Conservation (phyloP, 2,329 filamentous ascomycete genomes). For the Arthroderma sp. region DNA sequence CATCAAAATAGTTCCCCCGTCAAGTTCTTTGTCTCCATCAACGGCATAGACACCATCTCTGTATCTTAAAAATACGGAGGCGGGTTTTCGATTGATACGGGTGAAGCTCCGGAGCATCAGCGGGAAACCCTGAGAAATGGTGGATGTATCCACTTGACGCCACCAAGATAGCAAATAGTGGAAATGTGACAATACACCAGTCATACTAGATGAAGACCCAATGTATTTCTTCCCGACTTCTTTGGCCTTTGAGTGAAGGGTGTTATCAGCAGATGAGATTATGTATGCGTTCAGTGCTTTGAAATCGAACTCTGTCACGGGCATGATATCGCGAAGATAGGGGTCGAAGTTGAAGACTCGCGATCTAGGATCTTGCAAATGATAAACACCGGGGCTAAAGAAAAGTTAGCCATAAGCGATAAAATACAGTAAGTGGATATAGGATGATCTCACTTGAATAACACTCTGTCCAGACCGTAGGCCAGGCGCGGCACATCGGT, state of each 20-base stretch:
- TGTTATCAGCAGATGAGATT: slow-evolving; percentile 74
- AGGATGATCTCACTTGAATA: slow-evolving; percentile 57
- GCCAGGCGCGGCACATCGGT: slow-evolving; percentile 49
- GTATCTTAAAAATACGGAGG: slow-evolving; percentile 68
- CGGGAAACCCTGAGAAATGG: slow-evolving; percentile 55
- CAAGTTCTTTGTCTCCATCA: slow-evolving; percentile 87
- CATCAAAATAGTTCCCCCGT: slow-evolving; percentile 71
- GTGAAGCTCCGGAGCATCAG: slow-evolving; percentile 56
- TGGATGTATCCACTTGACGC: slow-evolving; percentile 54
- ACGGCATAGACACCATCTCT: slow-evolving; percentile 84
- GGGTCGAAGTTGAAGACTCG: slow-evolving; percentile 95
- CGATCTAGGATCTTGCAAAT: slow-evolving; percentile 75
- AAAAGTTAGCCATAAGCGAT: background rate
- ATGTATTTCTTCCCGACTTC: slow-evolving; percentile 64
- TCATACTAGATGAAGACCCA: slow-evolving; percentile 96
- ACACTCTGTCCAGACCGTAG: slow-evolving; percentile 71
- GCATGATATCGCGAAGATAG: slow-evolving; percentile 86
- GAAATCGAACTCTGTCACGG: slow-evolving; percentile 84
- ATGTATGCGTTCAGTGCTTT: slow-evolving; percentile 72
- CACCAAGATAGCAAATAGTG: slow-evolving; percentile 81
- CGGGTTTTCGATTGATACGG: slow-evolving; percentile 55
- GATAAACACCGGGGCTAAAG: slow-evolving; percentile 62
- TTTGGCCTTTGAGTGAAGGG: slow-evolving; percentile 54
- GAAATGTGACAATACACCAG: slow-evolving; percentile 71
- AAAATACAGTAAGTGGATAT: background rate